Percentiles rank a stretch among this genome's conserved stretches.
These are phyloP conservation scores for Claviceps maximensis DNA, from an alignment of 2,329 filamentous ascomycete species.

Conservation along the genomic window DNA sequence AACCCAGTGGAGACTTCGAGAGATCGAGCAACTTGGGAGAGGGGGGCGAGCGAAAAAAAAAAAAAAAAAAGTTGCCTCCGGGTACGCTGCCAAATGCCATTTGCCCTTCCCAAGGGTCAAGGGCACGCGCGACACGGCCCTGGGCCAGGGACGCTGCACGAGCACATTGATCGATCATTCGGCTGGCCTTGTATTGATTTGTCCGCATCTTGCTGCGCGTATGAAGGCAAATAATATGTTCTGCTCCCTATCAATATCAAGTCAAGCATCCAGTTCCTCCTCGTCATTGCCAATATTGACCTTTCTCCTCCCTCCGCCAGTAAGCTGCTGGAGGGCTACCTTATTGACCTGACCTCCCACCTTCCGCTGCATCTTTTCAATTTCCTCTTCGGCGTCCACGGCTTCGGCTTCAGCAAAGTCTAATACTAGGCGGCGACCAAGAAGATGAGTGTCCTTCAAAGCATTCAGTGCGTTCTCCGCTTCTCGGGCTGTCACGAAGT, in stretches of 20 bases:
- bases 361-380: slow-evolving; percentile 94
- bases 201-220: not conserved
- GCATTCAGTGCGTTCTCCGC: slow-evolving; percentile 84
- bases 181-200: not conserved
- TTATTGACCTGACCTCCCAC: slow-evolving; percentile 82
- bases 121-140: not conserved
- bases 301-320: slow-evolving; percentile 69
- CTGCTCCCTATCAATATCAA: slow-evolving; percentile 6
- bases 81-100: slow-evolving; percentile 3
- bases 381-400: slow-evolving; percentile 87
- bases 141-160: slow-evolving; percentile 6
- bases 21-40: not conserved
- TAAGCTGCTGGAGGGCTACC: slow-evolving; percentile 79
- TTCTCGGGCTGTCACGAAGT: slow-evolving; percentile 85
- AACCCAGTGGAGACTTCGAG: not conserved
- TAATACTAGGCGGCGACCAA: slow-evolving; percentile 78
- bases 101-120: slow-evolving; percentile 11
- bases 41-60: too few species aligned
- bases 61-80: too few species aligned
- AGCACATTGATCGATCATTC: not conserved
- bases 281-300: slow-evolving; percentile 71
- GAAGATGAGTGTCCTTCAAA: slow-evolving; percentile 80
- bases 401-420: slow-evolving; percentile 85
- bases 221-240: slow-evolving; percentile 10
- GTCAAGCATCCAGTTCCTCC: slow-evolving; percentile 35